Evolutionary conservation across 2,329 filamentous ascomycete genomes (phyloP), one percentile per base, ranked within the genome.

Genomic region (Dactylellina cionopaga): DNA sequence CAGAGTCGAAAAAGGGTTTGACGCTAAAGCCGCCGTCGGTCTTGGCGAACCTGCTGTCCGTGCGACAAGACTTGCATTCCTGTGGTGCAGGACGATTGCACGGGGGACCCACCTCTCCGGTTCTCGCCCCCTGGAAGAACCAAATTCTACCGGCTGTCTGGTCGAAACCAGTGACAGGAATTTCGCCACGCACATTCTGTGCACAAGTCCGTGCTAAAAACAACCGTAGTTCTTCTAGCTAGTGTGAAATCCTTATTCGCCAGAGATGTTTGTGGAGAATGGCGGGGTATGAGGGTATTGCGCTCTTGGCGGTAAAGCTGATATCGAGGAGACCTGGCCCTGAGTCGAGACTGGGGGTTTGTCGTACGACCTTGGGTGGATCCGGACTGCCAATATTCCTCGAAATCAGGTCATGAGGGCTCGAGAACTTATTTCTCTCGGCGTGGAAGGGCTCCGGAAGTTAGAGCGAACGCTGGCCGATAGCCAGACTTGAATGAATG

Each of bases 21-120:
- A 31, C 39, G 27, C 47, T 49, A 55, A 66, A 66, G 51, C 51
- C 60, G 39, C 62, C 51, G 49, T 29, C 6, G 41, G 22, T 49
- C 62, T 56, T 66, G 51, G 62, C 62, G 22, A 3, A 4, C 31
- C 9, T 13, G 17, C 46, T 9, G 62, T 66, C 62, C 51, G 62
- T 56, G 62, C 62, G 39, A 66, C 37, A 43, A n/a, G 49, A 56
- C 49, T 15, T 56, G 62, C 62, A 66, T 65, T 55, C 60, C 29
- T 41, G 31, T 51, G 44, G 25, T 39, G 19, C n/a, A n/a, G n/a
- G n/a, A n/a, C n/a, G n/a, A n/a, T n/a, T n/a, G 49, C 60, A 47
- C 29, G 31, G 41, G 58, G 35, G 47, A 39, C 60, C 60, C 60
- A 64, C 60, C 52, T 39, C 49, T 19, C 6, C 17, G 17, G 5